Evolutionary conservation across 2,329 filamentous ascomycete genomes (phyloP).

Genomic region (Onygena corvina): DNA sequence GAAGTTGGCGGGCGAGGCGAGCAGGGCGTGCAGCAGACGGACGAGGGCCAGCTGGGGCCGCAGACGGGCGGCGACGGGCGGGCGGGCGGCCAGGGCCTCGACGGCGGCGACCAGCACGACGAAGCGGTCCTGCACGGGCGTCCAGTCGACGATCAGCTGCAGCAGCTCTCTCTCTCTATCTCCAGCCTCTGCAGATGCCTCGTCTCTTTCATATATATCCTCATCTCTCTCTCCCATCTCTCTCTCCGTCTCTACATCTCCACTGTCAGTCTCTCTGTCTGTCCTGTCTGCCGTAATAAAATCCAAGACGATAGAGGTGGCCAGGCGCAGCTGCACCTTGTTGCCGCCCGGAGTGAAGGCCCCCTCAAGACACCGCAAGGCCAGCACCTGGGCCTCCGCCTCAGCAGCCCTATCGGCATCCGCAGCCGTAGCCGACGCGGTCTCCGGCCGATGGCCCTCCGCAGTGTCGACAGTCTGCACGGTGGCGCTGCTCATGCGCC

Average conservation of each 20-base stretch:
- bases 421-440: conserved; percentile 62
- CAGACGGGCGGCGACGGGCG: conserved; percentile 58
- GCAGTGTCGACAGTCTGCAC: conserved; percentile 60
- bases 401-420: conserved; percentile 85
- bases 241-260: no score
- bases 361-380: conserved; percentile 72
- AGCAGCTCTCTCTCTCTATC: no score
- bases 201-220: no score
- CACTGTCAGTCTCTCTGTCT: no score
- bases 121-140: conserved; percentile 88
- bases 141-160: conserved; percentile 69
- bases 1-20: conserved; percentile 81
- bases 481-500: conserved; percentile 68
- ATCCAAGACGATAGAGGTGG: conserved; percentile 59
- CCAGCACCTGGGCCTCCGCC: conserved; percentile 72
- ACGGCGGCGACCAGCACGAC: conserved; percentile 73
- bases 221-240: no score
- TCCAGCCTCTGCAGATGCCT: no score
- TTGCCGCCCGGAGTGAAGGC: conserved; percentile 70
- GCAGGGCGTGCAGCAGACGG: conserved; percentile 65
- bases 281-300: no score
- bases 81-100: conserved; percentile 58
- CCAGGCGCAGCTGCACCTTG: conserved; percentile 64
- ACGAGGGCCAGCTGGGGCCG: conserved; percentile 63
- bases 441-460: conserved; percentile 51